Percentiles rank a stretch among this genome's conserved stretches.
Conservation (phyloP, 2,329 filamentous ascomycete species). For the Scedosporium minutisporum region DNA sequence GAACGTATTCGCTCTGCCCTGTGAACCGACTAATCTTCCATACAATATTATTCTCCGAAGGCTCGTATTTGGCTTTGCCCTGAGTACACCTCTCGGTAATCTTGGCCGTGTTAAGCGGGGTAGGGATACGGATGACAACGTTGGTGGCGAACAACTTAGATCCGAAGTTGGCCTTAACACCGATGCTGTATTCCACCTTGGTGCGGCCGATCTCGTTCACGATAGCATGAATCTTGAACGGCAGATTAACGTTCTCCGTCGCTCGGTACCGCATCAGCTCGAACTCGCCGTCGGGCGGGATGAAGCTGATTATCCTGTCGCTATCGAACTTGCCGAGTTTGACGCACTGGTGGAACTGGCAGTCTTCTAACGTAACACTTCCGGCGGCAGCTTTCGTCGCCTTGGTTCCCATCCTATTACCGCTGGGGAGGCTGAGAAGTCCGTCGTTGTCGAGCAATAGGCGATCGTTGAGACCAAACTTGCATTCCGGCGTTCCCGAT, state of each 20-base stretch:
- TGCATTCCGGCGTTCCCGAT: conserved; percentile 93
- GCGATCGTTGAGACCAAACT: conserved; percentile 95
- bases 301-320: conserved; percentile 92
- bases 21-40: conserved; percentile 99
- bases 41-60: conserved; percentile 93
- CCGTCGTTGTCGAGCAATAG: conserved; percentile 76
- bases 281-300: conserved; percentile 95
- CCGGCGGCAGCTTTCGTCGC: conserved; percentile 92
- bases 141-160: conserved; percentile 96
- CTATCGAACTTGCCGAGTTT: conserved; percentile 95
- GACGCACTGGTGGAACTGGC: conserved; percentile 98
- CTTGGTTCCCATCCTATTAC: conserved; percentile 72
- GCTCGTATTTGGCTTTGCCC: conserved; percentile 97
- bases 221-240: conserved; percentile 97
- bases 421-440: conserved; percentile 54
- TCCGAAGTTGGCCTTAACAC: conserved; percentile 93
- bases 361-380: conserved; percentile 92
- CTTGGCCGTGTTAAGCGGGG: conserved; percentile 88
- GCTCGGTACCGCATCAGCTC: conserved; percentile 98
- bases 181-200: conserved; percentile 97
- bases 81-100: conserved; percentile 90
- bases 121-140: conserved; percentile 87
- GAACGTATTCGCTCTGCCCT: conserved; percentile 91
- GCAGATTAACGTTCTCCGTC: conserved; percentile 96
- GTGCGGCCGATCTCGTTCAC: conserved; percentile 95